These are phyloP conservation scores for Pythium chondricola DNA, from an alignment of 352 stramenopile species.

Conservation along the genomic window DNA sequence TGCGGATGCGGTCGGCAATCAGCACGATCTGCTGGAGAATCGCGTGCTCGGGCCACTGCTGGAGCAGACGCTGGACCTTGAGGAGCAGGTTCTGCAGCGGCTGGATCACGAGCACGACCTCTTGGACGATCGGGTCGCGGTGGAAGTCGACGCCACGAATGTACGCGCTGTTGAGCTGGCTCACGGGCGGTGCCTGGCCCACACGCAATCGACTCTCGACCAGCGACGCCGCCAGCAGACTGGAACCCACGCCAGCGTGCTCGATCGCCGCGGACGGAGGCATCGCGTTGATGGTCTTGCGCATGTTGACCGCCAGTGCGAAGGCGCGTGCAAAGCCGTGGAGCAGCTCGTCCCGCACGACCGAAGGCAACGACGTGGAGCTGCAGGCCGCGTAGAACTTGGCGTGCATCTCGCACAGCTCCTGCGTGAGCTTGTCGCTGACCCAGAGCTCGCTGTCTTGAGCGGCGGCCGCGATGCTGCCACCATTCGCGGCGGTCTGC, in stretches of 20 bases:
- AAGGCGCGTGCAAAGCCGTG: slow-evolving; percentile 66
- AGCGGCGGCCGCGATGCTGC: background rate
- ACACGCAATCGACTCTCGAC: slow-evolving; percentile 63
- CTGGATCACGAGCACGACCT: slow-evolving; percentile 85
- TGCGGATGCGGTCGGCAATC: slow-evolving; percentile 83
- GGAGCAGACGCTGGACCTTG: slow-evolving; percentile 87
- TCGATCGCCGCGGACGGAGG: slow-evolving; percentile 32
- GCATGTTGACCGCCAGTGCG: slow-evolving; percentile 59
- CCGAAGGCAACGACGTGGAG: background rate
- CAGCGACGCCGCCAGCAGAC: slow-evolving; percentile 56
- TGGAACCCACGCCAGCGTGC: slow-evolving; percentile 40
- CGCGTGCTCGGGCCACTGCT: slow-evolving; percentile 94
- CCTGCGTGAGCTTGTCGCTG: slow-evolving; percentile 66
- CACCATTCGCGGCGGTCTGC: slow-evolving; percentile 15
- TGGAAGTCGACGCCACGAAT: slow-evolving; percentile 91
- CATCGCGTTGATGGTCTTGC: slow-evolving; percentile 57
- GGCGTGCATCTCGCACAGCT: slow-evolving; percentile 61
- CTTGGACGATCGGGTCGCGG: slow-evolving; percentile 88
- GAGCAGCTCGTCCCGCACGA: slow-evolving; percentile 37
- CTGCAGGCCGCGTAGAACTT: slow-evolving; percentile 52
- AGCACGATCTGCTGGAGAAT: slow-evolving; percentile 94
- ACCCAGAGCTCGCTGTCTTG: slow-evolving; percentile 49
- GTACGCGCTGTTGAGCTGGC: slow-evolving; percentile 66
- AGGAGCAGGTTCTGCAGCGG: slow-evolving; percentile 88
- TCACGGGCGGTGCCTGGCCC: slow-evolving; percentile 44